Evolutionary conservation across 305 asterid genomes (phyloP).

Genomic region (Plantago coronopus): DNA sequence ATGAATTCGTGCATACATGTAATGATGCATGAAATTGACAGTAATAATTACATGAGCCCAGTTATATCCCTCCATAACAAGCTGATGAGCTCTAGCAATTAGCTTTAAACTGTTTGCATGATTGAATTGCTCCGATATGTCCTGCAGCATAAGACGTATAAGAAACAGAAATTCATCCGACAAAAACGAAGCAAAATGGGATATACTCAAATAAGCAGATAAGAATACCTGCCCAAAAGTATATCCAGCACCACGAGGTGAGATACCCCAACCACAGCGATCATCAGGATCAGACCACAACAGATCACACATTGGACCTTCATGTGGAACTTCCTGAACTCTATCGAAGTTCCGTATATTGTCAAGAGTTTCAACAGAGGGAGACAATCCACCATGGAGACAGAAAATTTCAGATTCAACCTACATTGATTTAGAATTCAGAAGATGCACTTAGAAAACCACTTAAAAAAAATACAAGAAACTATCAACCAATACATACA

Average conservation of each 20-base stretch:
- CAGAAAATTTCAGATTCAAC: conserved; percentile 64
- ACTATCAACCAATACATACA: not conserved
- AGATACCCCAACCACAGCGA: conserved; percentile 87
- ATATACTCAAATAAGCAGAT: conserved; percentile 2
- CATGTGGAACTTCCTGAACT: conserved; percentile 76
- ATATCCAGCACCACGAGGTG: conserved; percentile 88
- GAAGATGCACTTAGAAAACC: conserved; percentile 9
- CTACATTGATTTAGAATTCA: conserved; percentile 26
- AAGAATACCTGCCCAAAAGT: conserved; percentile 63
- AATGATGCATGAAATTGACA: conserved; percentile 8
- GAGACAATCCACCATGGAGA: conserved; percentile 64
- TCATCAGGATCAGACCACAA: conserved; percentile 88
- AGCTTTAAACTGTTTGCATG: conserved; percentile 85
- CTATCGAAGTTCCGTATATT: conserved; percentile 58
- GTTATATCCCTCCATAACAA: conserved; percentile 98
- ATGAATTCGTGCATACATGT: not conserved
- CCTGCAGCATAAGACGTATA: conserved; percentile 40
- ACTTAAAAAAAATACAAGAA: no score
- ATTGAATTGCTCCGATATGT: conserved; percentile 96
- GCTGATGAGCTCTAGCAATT: conserved; percentile 98
- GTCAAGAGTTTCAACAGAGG: conserved; percentile 60
- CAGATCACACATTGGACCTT: conserved; percentile 85
- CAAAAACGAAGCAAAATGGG: not conserved
- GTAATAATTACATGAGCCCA: conserved; percentile 83
- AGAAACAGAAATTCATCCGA: conserved; percentile 4